Conservation (phyloP, 148 eudicot species). For the Rheum nobile region DNA sequence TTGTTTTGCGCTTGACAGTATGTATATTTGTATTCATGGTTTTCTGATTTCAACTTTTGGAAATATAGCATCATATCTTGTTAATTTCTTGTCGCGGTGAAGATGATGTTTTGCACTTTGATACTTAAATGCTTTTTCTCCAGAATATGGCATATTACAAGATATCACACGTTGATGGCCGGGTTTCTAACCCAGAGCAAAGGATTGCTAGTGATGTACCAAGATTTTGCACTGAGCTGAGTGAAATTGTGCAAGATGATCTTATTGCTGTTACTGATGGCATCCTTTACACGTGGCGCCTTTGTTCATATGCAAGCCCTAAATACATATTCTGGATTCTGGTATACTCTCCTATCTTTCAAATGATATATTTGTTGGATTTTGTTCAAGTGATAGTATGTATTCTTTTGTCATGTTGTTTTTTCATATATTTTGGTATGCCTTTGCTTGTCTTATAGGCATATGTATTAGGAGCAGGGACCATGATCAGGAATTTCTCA, state of each 20-base stretch:
- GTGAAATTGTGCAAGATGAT: slow-evolving; percentile 96
- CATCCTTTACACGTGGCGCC: slow-evolving; percentile 88
- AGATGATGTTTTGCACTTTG: neutral
- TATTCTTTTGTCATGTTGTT: neutral
- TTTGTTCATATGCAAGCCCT: slow-evolving; percentile 98
- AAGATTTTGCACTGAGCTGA: slow-evolving; percentile 82
- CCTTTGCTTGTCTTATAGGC: slow-evolving; percentile 37
- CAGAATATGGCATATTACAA: slow-evolving; percentile 98
- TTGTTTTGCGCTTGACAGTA: neutral
- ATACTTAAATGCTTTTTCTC: slow-evolving; percentile 16
- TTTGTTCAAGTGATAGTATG: neutral
- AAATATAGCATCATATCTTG: neutral
- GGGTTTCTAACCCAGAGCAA: slow-evolving; percentile 90
- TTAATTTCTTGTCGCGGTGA: neutral
- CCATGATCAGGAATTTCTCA: slow-evolving; percentile 80
- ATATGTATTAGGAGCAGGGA: slow-evolving; percentile 88
- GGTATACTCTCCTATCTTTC: slow-evolving; percentile 32
- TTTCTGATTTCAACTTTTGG: neutral
- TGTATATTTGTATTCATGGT: neutral
- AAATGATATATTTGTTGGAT: neutral
- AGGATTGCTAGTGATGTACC: slow-evolving; percentile 96
- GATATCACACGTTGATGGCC: slow-evolving; percentile 87
- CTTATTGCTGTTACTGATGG: slow-evolving; percentile 93
- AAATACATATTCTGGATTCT: slow-evolving; percentile 87
- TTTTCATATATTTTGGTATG: neutral